Conservation (phyloP, 345 rosid species). For the Citropsis articulata region DNA sequence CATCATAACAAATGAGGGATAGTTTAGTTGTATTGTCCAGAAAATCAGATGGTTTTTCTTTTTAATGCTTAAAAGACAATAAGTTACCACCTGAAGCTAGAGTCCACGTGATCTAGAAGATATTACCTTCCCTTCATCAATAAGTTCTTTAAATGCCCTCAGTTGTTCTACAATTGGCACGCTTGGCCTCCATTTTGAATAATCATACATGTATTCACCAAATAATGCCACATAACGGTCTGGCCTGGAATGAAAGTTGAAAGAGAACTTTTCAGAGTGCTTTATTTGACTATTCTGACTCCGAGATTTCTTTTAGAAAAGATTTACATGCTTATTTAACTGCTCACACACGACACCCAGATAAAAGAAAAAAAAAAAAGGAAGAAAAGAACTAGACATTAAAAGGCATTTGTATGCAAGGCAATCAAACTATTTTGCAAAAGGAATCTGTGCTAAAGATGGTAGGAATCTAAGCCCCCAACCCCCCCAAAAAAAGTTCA, state of each 20-base stretch:
- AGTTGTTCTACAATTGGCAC: slow-evolving; percentile 81
- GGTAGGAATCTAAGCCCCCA: background rate
- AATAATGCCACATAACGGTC: slow-evolving; percentile 91
- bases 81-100: background rate
- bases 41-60: background rate
- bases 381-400: background rate
- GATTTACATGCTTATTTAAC: background rate
- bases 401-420: background rate
- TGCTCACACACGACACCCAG: background rate
- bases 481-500: background rate
- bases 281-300: background rate
- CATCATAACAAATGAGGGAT: background rate
- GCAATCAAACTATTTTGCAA: background rate
- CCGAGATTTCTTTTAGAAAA: background rate
- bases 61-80: background rate
- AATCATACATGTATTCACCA: slow-evolving; percentile 62
- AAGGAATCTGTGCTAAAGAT: background rate
- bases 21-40: background rate
- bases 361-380: background rate
- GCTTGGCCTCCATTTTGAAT: slow-evolving; percentile 78
- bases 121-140: slow-evolving; percentile 85
- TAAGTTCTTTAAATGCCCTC: slow-evolving; percentile 69
- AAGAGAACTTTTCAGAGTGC: background rate
- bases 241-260: slow-evolving; percentile 62
- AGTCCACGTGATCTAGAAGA: background rate